Evolutionary conservation across 768 basidiomycete genomes (phyloP).

Genomic region (Termitomyces heimii): DNA sequence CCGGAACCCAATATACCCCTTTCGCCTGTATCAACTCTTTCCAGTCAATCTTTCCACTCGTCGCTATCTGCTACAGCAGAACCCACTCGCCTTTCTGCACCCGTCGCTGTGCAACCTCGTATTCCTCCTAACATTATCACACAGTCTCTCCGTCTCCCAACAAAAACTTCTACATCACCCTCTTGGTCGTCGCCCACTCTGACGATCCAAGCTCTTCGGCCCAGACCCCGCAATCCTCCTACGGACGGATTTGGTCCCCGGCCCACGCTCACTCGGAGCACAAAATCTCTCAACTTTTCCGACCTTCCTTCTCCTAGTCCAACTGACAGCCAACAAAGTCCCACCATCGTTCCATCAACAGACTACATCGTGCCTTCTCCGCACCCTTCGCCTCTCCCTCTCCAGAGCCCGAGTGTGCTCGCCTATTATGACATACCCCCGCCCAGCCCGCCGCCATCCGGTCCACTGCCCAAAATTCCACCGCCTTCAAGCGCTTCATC

Average conservation of each 20-base stretch:
- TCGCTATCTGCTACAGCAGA: neutral
- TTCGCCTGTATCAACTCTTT: neutral
- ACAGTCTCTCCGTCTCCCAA: constrained; percentile 4
- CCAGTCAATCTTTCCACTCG: neutral
- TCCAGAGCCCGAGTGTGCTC: constrained; percentile 33
- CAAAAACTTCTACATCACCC: constrained; percentile 9
- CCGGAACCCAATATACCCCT: neutral
- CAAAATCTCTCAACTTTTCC: constrained; percentile 2
- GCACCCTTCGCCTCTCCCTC: constrained; percentile 11
- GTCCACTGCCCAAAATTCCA: constrained; percentile 35
- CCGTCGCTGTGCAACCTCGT: neutral
- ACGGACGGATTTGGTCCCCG: neutral
- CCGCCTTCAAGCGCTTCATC: constrained; percentile 4
- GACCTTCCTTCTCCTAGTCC: constrained; percentile 3
- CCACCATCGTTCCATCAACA: constrained; percentile 21
- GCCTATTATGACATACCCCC: constrained; percentile 46
- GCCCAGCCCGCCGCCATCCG: constrained; percentile 43
- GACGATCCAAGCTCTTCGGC: constrained; percentile 2
- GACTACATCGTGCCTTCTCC: constrained; percentile 30
- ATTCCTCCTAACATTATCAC: neutral
- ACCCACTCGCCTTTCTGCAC: constrained; percentile 2
- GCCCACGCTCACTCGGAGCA: neutral
- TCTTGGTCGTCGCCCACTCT: neutral
- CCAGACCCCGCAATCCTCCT: constrained; percentile 12
- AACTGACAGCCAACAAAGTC: neutral